Evolutionary conservation across 2,329 filamentous ascomycete genomes (phyloP), one percentile per base, ranked within the genome.

Genomic region (Aspergillus novofumigatus): DNA sequence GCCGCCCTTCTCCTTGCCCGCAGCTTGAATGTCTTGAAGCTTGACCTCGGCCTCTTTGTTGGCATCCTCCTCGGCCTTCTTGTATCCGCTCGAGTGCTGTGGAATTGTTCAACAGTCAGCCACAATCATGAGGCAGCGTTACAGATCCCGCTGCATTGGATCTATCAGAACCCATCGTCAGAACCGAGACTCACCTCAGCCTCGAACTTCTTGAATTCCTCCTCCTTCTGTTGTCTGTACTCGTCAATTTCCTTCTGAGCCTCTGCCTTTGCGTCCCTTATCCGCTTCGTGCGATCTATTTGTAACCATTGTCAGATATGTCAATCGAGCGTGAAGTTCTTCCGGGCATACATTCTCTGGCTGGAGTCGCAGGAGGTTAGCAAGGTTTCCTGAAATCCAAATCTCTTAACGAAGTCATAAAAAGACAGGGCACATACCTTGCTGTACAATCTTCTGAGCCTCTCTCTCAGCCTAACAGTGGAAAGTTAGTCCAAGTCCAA

Each of bases 371-470:
- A 54, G 60, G 52, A 56, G 58, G 60, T 69, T 57, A 70, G 65
- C 62, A 59, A 56, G 53, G 42, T 51, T 29, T 38, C 29, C 51
- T 51, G 21, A 14, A 29, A 49, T 48, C 38, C 49, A 44, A 52
- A 54, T 23, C 2, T 17, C 25, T 25, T 9, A 14, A 48, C 2
- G 3, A 21, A 23, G 20, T 23, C 9, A 45, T 45, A 41, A 8
- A n/a, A 41, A 44, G 42, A 21, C 4, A 21, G 28, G 44, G 42
- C 41, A 75, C 80, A 59, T 76, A 95, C 93, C 90, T 85, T 94
- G 92, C 78, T 97, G 93, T 57, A 99, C 92, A 75, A 99, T 99
- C 85, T 97, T 97, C 80, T 96, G 93, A 60, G 94, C 94, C 78
- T 97, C 93, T 78, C 92, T 89, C 85, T 99, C 94, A 69, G 94